Evolutionary conservation across 495 filamentous ascomycete genomes (phyloP), one percentile per base, ranked within the genome.

Genomic region (Xylaria palmicola): DNA sequence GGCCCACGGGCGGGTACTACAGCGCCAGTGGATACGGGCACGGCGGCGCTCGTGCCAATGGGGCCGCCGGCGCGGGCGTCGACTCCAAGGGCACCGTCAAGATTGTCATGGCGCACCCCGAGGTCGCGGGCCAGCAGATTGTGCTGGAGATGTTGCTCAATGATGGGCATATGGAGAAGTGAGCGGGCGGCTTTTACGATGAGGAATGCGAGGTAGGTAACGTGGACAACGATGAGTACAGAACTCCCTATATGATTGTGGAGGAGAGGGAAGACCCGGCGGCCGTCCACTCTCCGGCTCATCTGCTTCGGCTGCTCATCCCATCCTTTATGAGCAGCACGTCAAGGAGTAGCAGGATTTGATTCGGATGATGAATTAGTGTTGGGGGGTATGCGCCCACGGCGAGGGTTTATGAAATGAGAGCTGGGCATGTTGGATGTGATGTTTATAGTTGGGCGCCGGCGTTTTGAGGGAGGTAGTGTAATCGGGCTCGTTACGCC

Each of bases 71-170:
- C 48, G n/a, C n/a, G n/a, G 63, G 67, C 44, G 52, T 70, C 39
- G 78, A 79, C 34, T 77, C 75, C 0, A 77, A 78, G 65, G 80
- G 79, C 51, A 96, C 87, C 2, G 86, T 98, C 55, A 98, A 98
- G 82, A 84, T 98, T 40, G 90, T 88, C 63, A 93, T 98, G 90
- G 91, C 91, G 66, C 93, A 98, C 75, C 94, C 94, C 1, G 90
- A 95, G 74, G 77, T 88, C 59, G 81, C 90, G 48, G 83, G 88
- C 22, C 86, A 83, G 61, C 92, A 96, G 77, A 84, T 98, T 62
- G 87, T 98, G 55, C 74, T 98, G 63, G 95, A 98, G 74, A 81
- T 98, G 83, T 73, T 97, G 67, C 81, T 97, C 62, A 98, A 98
- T 73, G 91, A 96, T 70, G 92, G 91, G n/a, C 88, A 92, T 72